These are phyloP conservation scores for Mycena filopes DNA, from an alignment of 768 basidiomycete species.

Conservation along the genomic window DNA sequence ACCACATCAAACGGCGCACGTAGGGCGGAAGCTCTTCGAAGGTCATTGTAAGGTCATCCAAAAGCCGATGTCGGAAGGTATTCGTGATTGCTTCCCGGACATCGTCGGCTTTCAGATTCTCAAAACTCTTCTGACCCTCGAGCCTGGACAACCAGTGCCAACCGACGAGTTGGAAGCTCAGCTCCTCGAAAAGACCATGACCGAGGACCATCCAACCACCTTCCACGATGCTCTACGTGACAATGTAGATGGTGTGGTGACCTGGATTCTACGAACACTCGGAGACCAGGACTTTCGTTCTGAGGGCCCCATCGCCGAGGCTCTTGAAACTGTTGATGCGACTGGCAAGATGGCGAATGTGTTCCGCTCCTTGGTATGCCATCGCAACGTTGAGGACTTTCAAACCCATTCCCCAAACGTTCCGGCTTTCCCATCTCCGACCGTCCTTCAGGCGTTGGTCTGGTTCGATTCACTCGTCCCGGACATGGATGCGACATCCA, in stretches of 20 bases:
- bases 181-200: constrained; percentile 47
- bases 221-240: constrained; percentile 50
- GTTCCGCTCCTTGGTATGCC: constrained; percentile 63
- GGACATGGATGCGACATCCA: constrained; percentile 59
- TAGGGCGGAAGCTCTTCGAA: constrained; percentile 60
- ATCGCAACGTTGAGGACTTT: constrained; percentile 61
- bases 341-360: constrained; percentile 50
- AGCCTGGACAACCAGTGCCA: constrained; percentile 32
- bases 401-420: constrained; percentile 72
- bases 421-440: constrained; percentile 63
- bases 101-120: constrained; percentile 73
- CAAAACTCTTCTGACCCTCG: constrained; percentile 51
- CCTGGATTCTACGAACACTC: constrained; percentile 68
- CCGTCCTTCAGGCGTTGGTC: constrained; percentile 63
- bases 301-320: constrained; percentile 59
- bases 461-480: constrained; percentile 65
- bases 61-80: constrained; percentile 59
- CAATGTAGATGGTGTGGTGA: constrained; percentile 66
- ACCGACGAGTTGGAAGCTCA: constrained; percentile 45
- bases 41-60: constrained; percentile 72
- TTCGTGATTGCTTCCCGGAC: constrained; percentile 73
- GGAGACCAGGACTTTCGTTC: constrained; percentile 73
- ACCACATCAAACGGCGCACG: constrained; percentile 37
- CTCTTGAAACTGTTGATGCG: constrained; percentile 52
- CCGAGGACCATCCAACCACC: constrained; percentile 39